Conservation (phyloP, 2,329 filamentous ascomycete species). For the Verticillium dahliae region DNA sequence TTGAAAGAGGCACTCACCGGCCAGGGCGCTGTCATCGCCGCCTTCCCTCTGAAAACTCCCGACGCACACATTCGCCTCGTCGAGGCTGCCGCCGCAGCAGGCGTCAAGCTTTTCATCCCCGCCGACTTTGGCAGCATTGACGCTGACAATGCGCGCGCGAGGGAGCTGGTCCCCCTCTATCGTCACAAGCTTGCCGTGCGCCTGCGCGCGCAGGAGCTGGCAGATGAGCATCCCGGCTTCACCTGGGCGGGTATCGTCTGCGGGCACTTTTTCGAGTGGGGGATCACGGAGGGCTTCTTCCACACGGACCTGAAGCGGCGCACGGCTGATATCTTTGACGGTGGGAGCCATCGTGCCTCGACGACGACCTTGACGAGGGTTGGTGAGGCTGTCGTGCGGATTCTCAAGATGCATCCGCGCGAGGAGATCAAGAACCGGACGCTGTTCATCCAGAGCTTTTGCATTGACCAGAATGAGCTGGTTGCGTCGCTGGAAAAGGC, state of each 20-base stretch:
- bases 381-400: constrained; percentile 23
- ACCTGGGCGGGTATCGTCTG: constrained; percentile 29
- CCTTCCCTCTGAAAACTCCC: constrained; percentile 22
- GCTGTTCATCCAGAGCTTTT: constrained; percentile 33
- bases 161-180: constrained; percentile 28
- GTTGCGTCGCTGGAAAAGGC: constrained; percentile 25
- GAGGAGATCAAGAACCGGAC: constrained; percentile 24
- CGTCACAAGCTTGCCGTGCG: constrained; percentile 25
- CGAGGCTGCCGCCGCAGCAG: constrained; percentile 26
- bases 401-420: constrained; percentile 17
- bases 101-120: constrained; percentile 29
- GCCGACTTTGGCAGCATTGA: constrained; percentile 35
- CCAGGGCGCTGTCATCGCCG: constrained; percentile 28
- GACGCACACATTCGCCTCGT: constrained; percentile 26
- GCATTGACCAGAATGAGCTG: constrained; percentile 27
- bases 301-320: constrained; percentile 23
- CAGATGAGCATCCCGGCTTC: constrained; percentile 17
- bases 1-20: constrained; percentile 23
- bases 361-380: constrained; percentile 26
- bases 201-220: constrained; percentile 19
- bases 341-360: constrained; percentile 22
- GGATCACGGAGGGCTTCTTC: constrained; percentile 25
- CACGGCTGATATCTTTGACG: constrained; percentile 26
- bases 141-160: constrained; percentile 22
- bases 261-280: constrained; percentile 36